Percentiles rank a stretch among this genome's conserved stretches.
These are phyloP conservation scores for Hypoxylon subgilvum DNA, from an alignment of 495 filamentous ascomycete species.

Conservation along the genomic window DNA sequence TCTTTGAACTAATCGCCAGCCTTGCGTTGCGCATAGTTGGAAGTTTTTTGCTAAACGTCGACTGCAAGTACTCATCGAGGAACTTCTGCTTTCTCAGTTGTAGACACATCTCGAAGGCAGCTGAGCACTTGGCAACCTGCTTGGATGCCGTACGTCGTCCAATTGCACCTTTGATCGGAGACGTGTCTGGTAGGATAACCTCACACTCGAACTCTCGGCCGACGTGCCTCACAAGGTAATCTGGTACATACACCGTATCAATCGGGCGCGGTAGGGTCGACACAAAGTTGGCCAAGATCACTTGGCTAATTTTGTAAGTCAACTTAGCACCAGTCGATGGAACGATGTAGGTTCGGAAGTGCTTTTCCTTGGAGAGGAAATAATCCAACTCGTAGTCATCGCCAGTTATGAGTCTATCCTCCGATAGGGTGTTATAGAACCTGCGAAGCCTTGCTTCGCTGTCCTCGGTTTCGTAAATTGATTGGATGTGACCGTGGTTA, in stretches of 20 bases:
- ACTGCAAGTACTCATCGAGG: constrained; percentile 74
- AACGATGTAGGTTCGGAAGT: constrained; percentile 65
- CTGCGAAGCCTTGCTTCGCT: constrained; percentile 65
- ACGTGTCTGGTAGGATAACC: constrained; percentile 77
- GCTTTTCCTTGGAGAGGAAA: constrained; percentile 61
- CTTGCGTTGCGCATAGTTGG: constrained; percentile 89
- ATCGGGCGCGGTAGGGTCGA: constrained; percentile 64
- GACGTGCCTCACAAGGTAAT: constrained; percentile 65
- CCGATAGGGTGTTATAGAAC: constrained; percentile 78
- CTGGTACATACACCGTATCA: constrained; percentile 60
- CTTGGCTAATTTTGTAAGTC: constrained; percentile 74
- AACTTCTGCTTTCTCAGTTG: constrained; percentile 68
- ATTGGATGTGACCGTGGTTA: constrained; percentile 64
- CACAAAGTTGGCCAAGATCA: constrained; percentile 65
- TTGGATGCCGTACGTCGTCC: constrained; percentile 70
- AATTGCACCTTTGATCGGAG: constrained; percentile 70
- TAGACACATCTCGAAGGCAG: constrained; percentile 85
- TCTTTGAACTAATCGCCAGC: constrained; percentile 81
- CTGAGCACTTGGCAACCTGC: constrained; percentile 82
- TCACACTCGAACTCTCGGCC: constrained; percentile 77
- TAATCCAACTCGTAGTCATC: constrained; percentile 63
- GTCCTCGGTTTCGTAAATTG: constrained; percentile 61
- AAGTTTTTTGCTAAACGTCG: constrained; percentile 73
- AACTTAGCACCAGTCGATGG: constrained; percentile 76
- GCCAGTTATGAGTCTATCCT: constrained; percentile 73